Percentiles rank a stretch among this genome's conserved stretches.
phyloP scores from a whole-genome alignment of 2,329 filamentous ascomycete genomes.

The Stagonosporopsis vannaccii region DNA sequence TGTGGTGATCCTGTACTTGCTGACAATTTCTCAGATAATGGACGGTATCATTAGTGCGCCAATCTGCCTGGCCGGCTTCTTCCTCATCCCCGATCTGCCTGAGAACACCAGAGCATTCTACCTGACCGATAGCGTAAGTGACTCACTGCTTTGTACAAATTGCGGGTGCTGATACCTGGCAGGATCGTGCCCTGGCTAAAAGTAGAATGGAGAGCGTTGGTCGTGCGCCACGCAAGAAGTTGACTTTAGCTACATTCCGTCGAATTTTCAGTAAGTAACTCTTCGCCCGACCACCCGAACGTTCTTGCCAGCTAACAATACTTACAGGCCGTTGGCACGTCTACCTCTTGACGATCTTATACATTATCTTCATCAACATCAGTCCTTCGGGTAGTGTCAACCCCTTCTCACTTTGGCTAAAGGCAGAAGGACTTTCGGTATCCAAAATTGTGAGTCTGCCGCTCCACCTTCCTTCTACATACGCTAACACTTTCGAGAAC shows the following conservation, averaged over 20 bases:
- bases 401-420: conserved; percentile 31
- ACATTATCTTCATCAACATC: conserved; percentile 30
- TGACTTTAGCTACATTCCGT: conserved; percentile 23
- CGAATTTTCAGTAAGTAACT: conserved; percentile 21
- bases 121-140: conserved; percentile 18
- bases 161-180: neutral
- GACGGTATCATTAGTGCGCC: conserved; percentile 26
- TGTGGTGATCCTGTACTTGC: neutral
- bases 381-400: conserved; percentile 26
- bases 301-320: neutral
- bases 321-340: conserved; percentile 26
- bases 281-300: rapidly evolving
- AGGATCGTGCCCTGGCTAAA: conserved; percentile 23
- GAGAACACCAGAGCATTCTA: conserved; percentile 25
- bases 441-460: conserved; percentile 21
- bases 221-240: conserved; percentile 24
- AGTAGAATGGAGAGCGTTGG: conserved; percentile 26
- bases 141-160: too few relatives aligned
- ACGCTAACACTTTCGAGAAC: conserved; percentile 16
- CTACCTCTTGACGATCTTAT: conserved; percentile 26
- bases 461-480: too few relatives aligned
- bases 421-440: conserved; percentile 19
- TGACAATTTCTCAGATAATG: conserved; percentile 19
- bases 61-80: conserved; percentile 25
- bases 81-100: conserved; percentile 28